A percentile compares a stretch with the other conserved stretches of the same genome.
Evolutionary conservation across 2,329 filamentous ascomycete genomes (phyloP).

Genomic region (Erysiphe neolycopersici): DNA sequence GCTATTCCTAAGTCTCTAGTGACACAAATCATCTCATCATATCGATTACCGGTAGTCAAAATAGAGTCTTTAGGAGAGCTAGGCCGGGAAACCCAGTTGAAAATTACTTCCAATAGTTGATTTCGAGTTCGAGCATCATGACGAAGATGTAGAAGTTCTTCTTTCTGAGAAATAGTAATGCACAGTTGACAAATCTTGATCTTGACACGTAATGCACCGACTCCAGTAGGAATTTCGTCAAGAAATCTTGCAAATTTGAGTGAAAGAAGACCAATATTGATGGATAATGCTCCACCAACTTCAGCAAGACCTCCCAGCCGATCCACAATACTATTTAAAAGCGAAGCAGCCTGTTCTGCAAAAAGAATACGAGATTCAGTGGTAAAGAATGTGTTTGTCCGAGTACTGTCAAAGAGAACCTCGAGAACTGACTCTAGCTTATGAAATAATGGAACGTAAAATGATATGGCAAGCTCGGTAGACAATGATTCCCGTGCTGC

Average conservation of each 20-base stretch:
- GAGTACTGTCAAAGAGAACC: conserved; percentile 29
- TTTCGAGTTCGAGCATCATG: conserved; percentile 44
- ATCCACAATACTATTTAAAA: conserved; percentile 36
- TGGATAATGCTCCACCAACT: conserved; percentile 30
- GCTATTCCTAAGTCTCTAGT: conserved; percentile 40
- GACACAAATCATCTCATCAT: conserved; percentile 29
- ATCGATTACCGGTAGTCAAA: conserved; percentile 17
- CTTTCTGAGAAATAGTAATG: conserved; percentile 36
- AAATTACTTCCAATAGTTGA: conserved; percentile 39
- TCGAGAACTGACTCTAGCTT: conserved; percentile 38
- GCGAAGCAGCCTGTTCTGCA: conserved; percentile 37
- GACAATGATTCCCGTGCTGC: conserved; percentile 39
- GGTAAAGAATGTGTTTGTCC: conserved; percentile 22
- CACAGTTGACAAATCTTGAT: conserved; percentile 43
- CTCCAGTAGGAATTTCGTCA: conserved; percentile 27
- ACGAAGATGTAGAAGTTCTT: conserved; percentile 39
- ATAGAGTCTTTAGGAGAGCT: conserved; percentile 23
- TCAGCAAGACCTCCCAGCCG: conserved; percentile 35
- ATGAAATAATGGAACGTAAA: conserved; percentile 36
- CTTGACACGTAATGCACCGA: conserved; percentile 32
- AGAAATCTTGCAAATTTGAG: conserved; percentile 42
- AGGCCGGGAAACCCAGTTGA: conserved; percentile 39
- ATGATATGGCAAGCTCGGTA: conserved; percentile 31
- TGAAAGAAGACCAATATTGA: conserved; percentile 35
- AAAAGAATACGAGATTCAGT: conserved; percentile 36